Evolutionary conservation across 2,329 filamentous ascomycete species (phyloP).

Genomic region (Diaporthe batatas): DNA sequence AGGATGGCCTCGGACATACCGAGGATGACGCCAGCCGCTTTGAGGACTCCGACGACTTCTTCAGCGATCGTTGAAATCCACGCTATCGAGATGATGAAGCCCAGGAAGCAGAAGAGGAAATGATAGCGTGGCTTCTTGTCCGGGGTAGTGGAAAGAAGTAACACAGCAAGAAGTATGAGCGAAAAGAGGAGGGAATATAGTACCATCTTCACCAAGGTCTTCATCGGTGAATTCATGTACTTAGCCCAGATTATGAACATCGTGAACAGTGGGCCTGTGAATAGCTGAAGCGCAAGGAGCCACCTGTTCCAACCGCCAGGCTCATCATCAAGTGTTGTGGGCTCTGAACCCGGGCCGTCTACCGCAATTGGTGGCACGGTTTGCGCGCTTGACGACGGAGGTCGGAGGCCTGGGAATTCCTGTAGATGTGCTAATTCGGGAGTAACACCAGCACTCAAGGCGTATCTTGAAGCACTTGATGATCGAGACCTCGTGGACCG

Average conservation of each 20-base stretch:
- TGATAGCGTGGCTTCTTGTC: constrained; percentile 79
- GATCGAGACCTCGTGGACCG: constrained; percentile 49
- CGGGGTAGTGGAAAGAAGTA: constrained; percentile 78
- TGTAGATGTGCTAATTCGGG: constrained; percentile 33
- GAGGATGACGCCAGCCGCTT: constrained; percentile 90
- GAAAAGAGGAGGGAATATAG: constrained; percentile 78
- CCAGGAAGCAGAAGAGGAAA: constrained; percentile 85
- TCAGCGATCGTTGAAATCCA: constrained; percentile 98
- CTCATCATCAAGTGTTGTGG: constrained; percentile 49
- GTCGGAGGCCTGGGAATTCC: constrained; percentile 35
- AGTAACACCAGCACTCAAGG: constrained; percentile 19
- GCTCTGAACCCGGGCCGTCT: constrained; percentile 36
- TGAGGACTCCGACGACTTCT: constrained; percentile 94
- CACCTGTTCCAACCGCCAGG: constrained; percentile 86
- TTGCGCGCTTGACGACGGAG: constrained; percentile 13
- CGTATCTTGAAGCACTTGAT: constrained; percentile 37
- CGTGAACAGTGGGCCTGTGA: constrained; percentile 88
- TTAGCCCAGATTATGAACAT: constrained; percentile 81
- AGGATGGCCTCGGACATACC: constrained; percentile 95
- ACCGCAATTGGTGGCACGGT: constrained; percentile 43
- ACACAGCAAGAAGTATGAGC: constrained; percentile 72
- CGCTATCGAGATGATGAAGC: constrained; percentile 90
- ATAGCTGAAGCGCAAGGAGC: constrained; percentile 87
- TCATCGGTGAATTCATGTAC: constrained; percentile 66
- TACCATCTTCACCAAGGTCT: constrained; percentile 67